Evolutionary conservation across 257 asterid species (phyloP).

Genomic region (Sherardia arvensis): DNA sequence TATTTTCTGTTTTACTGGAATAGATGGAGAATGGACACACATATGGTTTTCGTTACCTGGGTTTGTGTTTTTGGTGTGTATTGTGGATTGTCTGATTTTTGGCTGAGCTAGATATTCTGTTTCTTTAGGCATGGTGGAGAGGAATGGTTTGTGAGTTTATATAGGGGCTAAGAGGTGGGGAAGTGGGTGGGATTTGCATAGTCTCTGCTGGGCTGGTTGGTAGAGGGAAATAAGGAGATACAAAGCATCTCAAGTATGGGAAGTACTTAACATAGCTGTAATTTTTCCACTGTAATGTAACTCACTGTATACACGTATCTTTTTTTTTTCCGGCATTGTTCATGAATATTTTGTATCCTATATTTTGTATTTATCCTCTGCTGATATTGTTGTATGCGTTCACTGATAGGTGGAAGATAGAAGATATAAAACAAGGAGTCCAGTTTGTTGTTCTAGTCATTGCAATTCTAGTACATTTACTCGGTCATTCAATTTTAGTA

Average conservation of each 20-base stretch:
- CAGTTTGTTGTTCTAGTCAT: neutral
- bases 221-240: neutral
- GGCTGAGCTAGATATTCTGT: neutral
- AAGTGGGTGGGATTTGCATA: neutral
- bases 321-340: neutral
- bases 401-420: constrained; percentile 3
- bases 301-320: neutral
- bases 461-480: neutral
- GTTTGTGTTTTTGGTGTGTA: neutral
- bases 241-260: neutral
- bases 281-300: neutral
- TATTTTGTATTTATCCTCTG: neutral
- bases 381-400: neutral
- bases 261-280: neutral
- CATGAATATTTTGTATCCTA: neutral
- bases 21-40: neutral
- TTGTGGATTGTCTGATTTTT: neutral
- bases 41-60: neutral
- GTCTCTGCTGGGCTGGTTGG: neutral
- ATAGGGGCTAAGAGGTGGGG: neutral
- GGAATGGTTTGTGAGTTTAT: neutral
- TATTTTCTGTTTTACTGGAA: neutral
- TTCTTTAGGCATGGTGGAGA: neutral
- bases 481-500: neutral
- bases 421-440: neutral